These are phyloP conservation scores for Eucalyptus paniculata DNA, from an alignment of 345 rosid species.

Conservation along the genomic window DNA sequence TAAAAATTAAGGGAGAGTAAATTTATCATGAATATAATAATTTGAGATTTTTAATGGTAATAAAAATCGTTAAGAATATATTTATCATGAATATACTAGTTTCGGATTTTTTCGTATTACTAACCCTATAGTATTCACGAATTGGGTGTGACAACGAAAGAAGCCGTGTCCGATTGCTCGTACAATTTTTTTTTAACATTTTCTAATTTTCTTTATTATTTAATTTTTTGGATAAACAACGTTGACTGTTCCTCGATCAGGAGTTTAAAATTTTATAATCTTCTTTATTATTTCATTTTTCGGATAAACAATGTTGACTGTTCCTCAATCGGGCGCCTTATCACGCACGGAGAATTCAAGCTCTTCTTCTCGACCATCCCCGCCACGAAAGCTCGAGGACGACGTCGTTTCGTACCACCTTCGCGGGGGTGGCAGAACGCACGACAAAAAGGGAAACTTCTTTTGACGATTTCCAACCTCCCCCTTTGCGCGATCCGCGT, in stretches of 20 bases:
- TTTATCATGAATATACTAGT: rapidly evolving
- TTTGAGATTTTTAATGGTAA: too few species aligned
- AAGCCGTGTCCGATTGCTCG: background rate
- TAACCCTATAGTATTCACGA: background rate
- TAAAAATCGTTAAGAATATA: too few species aligned
- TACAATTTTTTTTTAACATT: background rate
- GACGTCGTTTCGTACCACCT: background rate
- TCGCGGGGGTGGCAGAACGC: background rate
- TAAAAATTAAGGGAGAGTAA: rapidly evolving
- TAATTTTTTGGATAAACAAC: background rate
- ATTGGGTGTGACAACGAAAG: background rate
- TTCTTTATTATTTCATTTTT: background rate
- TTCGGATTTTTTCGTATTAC: too few species aligned
- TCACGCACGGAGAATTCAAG: background rate
- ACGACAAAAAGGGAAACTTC: background rate
- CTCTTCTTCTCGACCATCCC: background rate
- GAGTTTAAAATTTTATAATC: too few species aligned
- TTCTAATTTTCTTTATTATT: background rate
- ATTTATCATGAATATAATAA: too few species aligned
- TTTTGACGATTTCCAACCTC: background rate
- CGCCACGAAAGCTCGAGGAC: background rate
- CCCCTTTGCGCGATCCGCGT: background rate
- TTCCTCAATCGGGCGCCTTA: background rate
- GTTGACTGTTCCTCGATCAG: background rate
- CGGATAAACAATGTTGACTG: background rate